Percentiles rank a stretch among this genome's conserved stretches.
Evolutionary conservation across 148 eudicot genomes (phyloP).

Genomic region (Fallopia convolvulus): DNA sequence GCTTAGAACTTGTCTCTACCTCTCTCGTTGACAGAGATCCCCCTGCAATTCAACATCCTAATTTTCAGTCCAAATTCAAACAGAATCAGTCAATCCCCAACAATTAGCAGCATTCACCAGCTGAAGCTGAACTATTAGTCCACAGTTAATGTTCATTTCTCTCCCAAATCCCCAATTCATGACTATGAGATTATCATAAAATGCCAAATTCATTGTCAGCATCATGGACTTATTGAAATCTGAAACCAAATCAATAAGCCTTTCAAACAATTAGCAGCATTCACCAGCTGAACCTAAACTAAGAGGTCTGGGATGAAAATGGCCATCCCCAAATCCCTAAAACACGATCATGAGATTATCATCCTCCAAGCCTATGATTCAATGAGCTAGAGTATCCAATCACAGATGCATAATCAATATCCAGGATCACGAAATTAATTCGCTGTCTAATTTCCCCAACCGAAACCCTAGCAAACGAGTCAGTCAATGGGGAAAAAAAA

Average conservation of each 20-base stretch:
- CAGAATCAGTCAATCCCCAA: neutral
- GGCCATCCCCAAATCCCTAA: neutral
- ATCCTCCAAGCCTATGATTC: no score
- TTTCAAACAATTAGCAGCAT: neutral
- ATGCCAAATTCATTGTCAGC: neutral
- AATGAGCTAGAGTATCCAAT: no score
- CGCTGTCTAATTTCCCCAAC: neutral
- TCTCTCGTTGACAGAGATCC: constrained; percentile 29
- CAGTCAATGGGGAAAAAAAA: neutral
- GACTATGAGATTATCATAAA: neutral
- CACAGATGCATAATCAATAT: no score
- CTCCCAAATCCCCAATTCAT: neutral
- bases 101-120: neutral
- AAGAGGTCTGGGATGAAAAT: neutral
- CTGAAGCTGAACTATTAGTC: neutral
- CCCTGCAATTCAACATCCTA: constrained; percentile 20
- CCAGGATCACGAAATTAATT: neutral
- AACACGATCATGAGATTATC: neutral
- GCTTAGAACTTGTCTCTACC: constrained; percentile 20
- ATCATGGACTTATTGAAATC: neutral
- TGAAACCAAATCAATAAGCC: neutral
- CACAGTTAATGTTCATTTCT: no score
- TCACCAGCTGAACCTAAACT: neutral
- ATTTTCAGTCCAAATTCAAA: neutral
- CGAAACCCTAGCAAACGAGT: neutral